These are phyloP conservation scores for Phytophthora agathidicida DNA, from an alignment of 352 stramenopile genomes.

Conservation along the genomic window DNA sequence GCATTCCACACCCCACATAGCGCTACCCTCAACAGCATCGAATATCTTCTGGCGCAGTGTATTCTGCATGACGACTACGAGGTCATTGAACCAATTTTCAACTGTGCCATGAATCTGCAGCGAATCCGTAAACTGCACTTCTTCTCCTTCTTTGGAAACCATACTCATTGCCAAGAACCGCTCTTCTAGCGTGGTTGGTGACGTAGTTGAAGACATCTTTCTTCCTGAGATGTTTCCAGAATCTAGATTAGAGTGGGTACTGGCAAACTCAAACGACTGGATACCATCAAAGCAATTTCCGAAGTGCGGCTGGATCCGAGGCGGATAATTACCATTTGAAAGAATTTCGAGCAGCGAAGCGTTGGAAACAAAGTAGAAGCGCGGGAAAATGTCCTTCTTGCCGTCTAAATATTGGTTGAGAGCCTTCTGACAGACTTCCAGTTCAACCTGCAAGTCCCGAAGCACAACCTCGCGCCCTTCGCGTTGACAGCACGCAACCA, in stretches of 20 bases:
- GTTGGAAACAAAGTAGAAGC: constrained; percentile 98
- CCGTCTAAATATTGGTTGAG: constrained; percentile 96
- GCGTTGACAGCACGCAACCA: constrained; percentile 73
- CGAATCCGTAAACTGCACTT: constrained; percentile 84
- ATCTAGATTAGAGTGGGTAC: constrained; percentile 24
- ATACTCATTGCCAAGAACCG: constrained; percentile 89
- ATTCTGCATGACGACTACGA: constrained; percentile 94
- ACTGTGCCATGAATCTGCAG: constrained; percentile 87
- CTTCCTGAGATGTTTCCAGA: constrained; percentile 11
- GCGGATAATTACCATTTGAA: constrained; percentile 91
- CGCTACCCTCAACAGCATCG: constrained; percentile 92
- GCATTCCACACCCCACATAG: constrained; percentile 90
- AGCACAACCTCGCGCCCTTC: constrained; percentile 86
- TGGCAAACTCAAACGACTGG: constrained; percentile 75
- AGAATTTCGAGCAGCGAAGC: constrained; percentile 95
- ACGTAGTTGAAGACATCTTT: constrained; percentile 21
- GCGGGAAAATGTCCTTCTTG: constrained; percentile 96
- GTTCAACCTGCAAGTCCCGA: constrained; percentile 81
- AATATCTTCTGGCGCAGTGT: constrained; percentile 86
- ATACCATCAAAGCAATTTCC: constrained; percentile 93
- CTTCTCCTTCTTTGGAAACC: constrained; percentile 96
- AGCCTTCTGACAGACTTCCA: constrained; percentile 96
- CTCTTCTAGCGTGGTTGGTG: constrained; percentile 27
- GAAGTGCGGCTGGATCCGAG: constrained; percentile 89
- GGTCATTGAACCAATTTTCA: constrained; percentile 94